Conservation (phyloP, 768 basidiomycete species). For the Sarcodon aspratus region DNA sequence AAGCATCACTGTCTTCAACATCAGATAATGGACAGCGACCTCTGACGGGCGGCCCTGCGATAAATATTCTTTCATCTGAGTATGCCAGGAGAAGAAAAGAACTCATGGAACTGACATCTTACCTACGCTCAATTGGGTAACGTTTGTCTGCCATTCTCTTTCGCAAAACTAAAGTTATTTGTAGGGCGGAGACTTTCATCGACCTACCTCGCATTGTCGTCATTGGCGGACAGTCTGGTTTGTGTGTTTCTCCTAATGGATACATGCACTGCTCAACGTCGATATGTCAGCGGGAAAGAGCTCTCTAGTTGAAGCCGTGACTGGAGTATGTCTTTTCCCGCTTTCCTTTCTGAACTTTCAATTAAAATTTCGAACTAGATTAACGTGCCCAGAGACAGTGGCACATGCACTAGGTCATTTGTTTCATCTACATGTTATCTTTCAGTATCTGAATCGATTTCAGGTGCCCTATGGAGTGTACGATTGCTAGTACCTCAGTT, state of each 20-base stretch:
- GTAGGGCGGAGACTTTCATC: conserved; percentile 26
- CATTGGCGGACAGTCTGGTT: conserved; percentile 46
- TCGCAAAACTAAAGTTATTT: conserved; percentile 1
- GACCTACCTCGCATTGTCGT: conserved; percentile 42
- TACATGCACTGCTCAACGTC: background rate
- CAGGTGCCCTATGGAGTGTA: conserved; percentile 12
- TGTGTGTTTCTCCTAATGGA: conserved; percentile 3
- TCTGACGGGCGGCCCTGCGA: too few relatives aligned
- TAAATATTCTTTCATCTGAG: conserved; percentile 6
- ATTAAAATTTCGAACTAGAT: conserved; percentile 25
- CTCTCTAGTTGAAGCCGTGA: conserved; percentile 46
- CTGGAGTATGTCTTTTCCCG: conserved; percentile 26
- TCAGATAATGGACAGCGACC: too few relatives aligned
- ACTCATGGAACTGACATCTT: conserved; percentile 25
- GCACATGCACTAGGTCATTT: conserved; percentile 42
- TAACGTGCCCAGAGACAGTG: conserved; percentile 48
- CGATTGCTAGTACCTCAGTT: background rate
- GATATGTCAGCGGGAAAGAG: conserved; percentile 39
- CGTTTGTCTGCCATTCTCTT: background rate
- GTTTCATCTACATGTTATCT: background rate
- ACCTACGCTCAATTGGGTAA: conserved; percentile 30
- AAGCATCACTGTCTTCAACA: too few relatives aligned
- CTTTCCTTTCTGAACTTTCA: background rate
- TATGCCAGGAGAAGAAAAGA: conserved; percentile 29
- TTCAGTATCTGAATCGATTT: background rate